These are phyloP conservation scores for Aspergillus sp. DNA, from an alignment of 2,329 filamentous ascomycete genomes.

Conservation along the genomic window DNA sequence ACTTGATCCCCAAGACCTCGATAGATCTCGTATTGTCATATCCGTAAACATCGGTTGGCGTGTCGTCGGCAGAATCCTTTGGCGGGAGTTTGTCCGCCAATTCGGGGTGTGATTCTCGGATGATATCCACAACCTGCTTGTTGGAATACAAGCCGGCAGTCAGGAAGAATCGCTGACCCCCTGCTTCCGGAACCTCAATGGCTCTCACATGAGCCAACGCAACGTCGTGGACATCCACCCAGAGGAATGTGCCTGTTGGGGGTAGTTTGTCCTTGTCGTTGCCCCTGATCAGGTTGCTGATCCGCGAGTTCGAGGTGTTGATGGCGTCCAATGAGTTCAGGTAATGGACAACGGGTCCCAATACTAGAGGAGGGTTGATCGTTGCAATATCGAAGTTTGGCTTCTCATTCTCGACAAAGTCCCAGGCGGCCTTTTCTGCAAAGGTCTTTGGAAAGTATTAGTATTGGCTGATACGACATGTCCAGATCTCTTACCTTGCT, in stretches of 20 bases:
- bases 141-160: slow-evolving; percentile 43
- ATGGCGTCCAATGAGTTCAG: slow-evolving; percentile 62
- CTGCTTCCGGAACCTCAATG: slow-evolving; percentile 47
- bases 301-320: slow-evolving; percentile 71
- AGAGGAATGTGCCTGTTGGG: slow-evolving; percentile 59
- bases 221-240: slow-evolving; percentile 54
- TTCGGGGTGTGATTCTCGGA: slow-evolving; percentile 44
- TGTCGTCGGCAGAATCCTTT: slow-evolving; percentile 31
- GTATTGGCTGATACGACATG: neutral
- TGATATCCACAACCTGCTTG: slow-evolving; percentile 42
- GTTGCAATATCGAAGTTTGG: slow-evolving; percentile 62
- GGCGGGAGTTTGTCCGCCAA: slow-evolving; percentile 42
- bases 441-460: slow-evolving; percentile 44
- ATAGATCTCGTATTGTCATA: slow-evolving; percentile 43
- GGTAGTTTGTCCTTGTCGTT: slow-evolving; percentile 58
- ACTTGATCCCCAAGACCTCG: slow-evolving; percentile 43
- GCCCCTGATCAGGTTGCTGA: slow-evolving; percentile 64
- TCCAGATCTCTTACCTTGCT: slow-evolving; percentile 50
- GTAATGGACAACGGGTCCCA: slow-evolving; percentile 64
- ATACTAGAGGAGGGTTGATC: slow-evolving; percentile 62
- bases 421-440: slow-evolving; percentile 67
- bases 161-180: slow-evolving; percentile 47
- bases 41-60: slow-evolving; percentile 29
- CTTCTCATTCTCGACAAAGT: slow-evolving; percentile 56
- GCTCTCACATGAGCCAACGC: slow-evolving; percentile 50